Conservation (phyloP, 768 basidiomycete genomes). For the Pleurotus ostreatus region DNA sequence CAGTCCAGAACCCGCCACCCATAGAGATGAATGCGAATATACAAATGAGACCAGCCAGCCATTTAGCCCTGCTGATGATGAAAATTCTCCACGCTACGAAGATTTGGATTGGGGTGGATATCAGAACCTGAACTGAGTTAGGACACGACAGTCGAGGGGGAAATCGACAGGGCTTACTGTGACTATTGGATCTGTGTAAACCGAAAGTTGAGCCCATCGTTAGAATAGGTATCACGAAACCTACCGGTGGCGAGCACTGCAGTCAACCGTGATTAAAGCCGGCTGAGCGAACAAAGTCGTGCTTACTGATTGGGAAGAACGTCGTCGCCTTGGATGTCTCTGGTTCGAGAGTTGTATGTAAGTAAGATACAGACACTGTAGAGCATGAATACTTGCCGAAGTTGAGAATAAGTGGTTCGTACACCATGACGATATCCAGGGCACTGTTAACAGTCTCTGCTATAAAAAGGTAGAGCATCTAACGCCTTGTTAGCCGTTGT, state of each 20-base stretch:
- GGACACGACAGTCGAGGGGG: background rate
- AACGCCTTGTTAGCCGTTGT: too few species aligned
- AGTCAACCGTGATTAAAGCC: background rate
- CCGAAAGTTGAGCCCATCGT: too few species aligned
- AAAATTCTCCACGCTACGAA: constrained; percentile 23
- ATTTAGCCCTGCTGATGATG: constrained; percentile 10
- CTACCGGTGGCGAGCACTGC: constrained; percentile 28
- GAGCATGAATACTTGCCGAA: constrained; percentile 4
- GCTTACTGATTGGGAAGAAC: constrained; percentile 25
- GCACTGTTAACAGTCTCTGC: constrained; percentile 13
- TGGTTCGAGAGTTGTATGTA: background rate
- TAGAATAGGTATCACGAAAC: background rate
- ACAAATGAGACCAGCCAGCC: constrained; percentile 10
- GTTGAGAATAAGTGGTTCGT: constrained; percentile 10
- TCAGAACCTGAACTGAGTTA: constrained; percentile 7
- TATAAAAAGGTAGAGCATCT: constrained; percentile 14
- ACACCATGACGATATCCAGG: constrained; percentile 14
- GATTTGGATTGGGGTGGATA: constrained; percentile 19
- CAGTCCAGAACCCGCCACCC: constrained; percentile 17
- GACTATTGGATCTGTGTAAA: constrained; percentile 10
- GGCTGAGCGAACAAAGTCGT: background rate
- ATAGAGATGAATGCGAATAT: constrained; percentile 12
- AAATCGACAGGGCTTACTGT: constrained; percentile 8
- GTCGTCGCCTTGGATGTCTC: constrained; percentile 12
- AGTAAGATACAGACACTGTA: background rate